Evolutionary conservation across 208 protist species (phyloP).

Genomic region (Acanthamoeba divionensis): DNA sequence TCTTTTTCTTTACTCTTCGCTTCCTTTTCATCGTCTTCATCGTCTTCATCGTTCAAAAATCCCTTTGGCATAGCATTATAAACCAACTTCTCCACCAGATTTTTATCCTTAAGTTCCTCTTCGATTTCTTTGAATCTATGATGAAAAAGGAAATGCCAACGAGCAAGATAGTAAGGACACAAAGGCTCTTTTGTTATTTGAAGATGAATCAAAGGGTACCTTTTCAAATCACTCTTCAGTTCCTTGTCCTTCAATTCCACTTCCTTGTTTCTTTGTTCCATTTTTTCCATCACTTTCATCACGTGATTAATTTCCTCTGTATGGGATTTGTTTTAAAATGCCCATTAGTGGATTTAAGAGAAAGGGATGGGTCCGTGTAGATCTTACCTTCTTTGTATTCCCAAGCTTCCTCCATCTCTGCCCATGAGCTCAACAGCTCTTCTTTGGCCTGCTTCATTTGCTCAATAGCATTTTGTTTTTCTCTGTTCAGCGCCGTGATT

Average conservation of each 20-base stretch:
- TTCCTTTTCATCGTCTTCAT: not conserved
- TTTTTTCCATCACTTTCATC: not conserved
- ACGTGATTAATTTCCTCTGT: not conserved
- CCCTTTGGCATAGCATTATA: constrained; percentile 35
- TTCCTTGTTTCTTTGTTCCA: not conserved
- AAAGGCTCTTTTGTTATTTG: no score
- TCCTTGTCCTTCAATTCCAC: not conserved
- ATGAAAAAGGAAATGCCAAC: no score
- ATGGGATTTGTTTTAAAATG: no score
- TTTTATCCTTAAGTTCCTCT: not conserved
- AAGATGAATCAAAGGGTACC: no score
- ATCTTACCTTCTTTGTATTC: not conserved
- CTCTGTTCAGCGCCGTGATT: not conserved
- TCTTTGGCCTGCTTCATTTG: not conserved
- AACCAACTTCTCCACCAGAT: not conserved
- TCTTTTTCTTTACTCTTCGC: not conserved
- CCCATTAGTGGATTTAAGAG: no score
- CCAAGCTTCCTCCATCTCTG: constrained; percentile 9
- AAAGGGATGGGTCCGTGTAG: no score
- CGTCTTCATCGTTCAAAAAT: constrained; percentile 31
- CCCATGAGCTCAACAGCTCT: not conserved
- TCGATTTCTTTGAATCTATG: no score
- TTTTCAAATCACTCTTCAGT: not conserved
- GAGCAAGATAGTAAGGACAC: no score
- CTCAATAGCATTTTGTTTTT: not conserved